phyloP scores from a whole-genome alignment of 2,329 filamentous ascomycete genomes.

The Penicillium hesseltinei region DNA sequence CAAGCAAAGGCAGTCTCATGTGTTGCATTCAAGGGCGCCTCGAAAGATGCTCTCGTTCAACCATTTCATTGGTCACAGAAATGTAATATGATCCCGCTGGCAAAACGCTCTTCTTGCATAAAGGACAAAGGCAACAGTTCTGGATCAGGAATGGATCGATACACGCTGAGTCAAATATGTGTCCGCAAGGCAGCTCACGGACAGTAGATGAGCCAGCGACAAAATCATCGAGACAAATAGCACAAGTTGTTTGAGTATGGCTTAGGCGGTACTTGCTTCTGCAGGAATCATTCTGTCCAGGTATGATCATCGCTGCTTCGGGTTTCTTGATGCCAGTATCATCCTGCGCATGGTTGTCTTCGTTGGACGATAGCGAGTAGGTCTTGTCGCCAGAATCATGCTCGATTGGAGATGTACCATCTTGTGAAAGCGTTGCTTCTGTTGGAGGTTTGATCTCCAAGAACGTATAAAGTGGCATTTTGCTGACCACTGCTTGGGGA shows the following conservation, averaged over 20 bases:
- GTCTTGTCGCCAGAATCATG: constrained; percentile 1
- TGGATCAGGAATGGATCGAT: constrained; percentile 79
- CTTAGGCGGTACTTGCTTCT: constrained; percentile 28
- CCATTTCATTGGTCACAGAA: constrained; percentile 79
- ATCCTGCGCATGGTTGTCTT: background rate
- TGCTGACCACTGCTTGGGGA: constrained; percentile 66
- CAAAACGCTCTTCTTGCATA: constrained; percentile 83
- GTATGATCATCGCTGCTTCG: constrained; percentile 14
- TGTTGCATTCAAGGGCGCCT: constrained; percentile 32
- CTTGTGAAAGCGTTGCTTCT: constrained; percentile 3
- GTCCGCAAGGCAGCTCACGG: constrained; percentile 81
- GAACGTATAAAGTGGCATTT: constrained; percentile 78
- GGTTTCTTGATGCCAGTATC: constrained; percentile 12
- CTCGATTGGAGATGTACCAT: constrained; percentile 6
- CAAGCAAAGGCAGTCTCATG: background rate
- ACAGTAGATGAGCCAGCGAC: constrained; percentile 68
- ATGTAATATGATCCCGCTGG: constrained; percentile 65
- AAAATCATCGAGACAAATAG: constrained; percentile 87
- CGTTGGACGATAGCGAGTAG: background rate
- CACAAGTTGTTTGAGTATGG: constrained; percentile 75
- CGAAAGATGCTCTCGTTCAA: constrained; percentile 72
- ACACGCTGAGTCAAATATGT: constrained; percentile 91
- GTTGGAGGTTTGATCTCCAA: constrained; percentile 35
- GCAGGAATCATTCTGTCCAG: background rate
- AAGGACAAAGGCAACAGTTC: constrained; percentile 81